phyloP scores from a whole-genome alignment of 2,329 filamentous ascomycete species.

The Monilinia fructicola region DNA sequence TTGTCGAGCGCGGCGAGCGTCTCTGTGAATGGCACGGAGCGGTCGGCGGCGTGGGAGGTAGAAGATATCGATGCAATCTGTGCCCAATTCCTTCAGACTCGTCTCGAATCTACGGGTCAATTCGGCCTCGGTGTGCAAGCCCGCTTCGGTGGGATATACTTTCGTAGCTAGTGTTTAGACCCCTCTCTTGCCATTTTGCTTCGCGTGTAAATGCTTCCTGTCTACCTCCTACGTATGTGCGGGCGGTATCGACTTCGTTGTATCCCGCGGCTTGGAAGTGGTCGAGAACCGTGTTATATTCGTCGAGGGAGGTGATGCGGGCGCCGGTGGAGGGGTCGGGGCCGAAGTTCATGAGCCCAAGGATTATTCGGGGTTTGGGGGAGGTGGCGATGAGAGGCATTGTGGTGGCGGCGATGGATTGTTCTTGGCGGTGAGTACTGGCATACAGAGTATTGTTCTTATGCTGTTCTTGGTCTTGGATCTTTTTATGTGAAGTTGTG shows the following conservation, averaged over 20 bases:
- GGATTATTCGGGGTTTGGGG: conserved; percentile 64
- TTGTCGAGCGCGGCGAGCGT: conserved; percentile 76
- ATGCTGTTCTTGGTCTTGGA: too few relatives aligned
- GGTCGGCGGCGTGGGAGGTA: conserved; percentile 74
- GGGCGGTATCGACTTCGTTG: conserved; percentile 81
- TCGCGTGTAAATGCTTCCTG: conserved; percentile 79
- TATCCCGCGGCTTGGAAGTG: conserved; percentile 77
- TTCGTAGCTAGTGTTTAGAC: conserved; percentile 79
- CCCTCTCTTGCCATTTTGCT: conserved; percentile 75
- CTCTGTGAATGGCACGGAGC: conserved; percentile 72
- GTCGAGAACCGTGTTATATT: conserved; percentile 71
- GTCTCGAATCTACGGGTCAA: conserved; percentile 65
- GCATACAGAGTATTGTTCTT: too few relatives aligned
- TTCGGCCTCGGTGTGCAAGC: conserved; percentile 62
- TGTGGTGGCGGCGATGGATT: conserved; percentile 8
- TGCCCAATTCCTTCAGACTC: conserved; percentile 69
- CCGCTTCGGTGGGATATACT: conserved; percentile 61
- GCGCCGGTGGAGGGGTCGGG: conserved; percentile 62
- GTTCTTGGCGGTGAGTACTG: too few relatives aligned
- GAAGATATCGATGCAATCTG: conserved; percentile 74
- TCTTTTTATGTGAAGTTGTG: not conserved
- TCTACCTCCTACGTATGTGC: conserved; percentile 66
- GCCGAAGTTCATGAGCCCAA: conserved; percentile 85
- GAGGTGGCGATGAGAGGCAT: conserved; percentile 36
- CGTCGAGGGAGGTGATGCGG: conserved; percentile 65